A percentile compares a stretch with the other conserved stretches of the same genome.
Conservation (phyloP, 2,329 filamentous ascomycete species). For the Sclerotinia minor region DNA sequence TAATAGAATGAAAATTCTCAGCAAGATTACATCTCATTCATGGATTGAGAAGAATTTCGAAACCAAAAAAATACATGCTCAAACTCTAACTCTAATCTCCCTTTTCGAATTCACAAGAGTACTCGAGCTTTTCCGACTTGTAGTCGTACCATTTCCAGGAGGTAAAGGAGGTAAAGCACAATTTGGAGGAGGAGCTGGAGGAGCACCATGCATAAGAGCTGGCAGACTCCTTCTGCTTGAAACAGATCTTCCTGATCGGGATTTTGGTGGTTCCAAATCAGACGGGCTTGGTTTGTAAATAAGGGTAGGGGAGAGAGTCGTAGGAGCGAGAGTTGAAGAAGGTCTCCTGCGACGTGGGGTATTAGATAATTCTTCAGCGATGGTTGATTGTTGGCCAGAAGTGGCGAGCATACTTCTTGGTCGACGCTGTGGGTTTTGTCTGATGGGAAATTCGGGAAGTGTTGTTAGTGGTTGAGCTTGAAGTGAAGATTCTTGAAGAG, state of each 20-base stretch:
- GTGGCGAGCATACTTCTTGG: slow-evolving; percentile 18
- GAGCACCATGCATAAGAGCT: slow-evolving; percentile 37
- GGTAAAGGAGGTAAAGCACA: slow-evolving; percentile 41
- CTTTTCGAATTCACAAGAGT: slow-evolving; percentile 9
- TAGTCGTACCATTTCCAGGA: slow-evolving; percentile 22
- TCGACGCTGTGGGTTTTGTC: slow-evolving; percentile 8
- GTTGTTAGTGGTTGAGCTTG: not conserved
- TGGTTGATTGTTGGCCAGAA: not conserved
- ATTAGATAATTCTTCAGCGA: slow-evolving; percentile 3
- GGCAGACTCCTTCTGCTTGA: slow-evolving; percentile 36
- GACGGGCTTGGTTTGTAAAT: slow-evolving; percentile 4
- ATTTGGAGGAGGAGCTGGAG: slow-evolving; percentile 40
- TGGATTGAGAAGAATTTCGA: not conserved
- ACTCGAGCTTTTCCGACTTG: slow-evolving; percentile 2
- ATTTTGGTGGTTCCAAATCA: slow-evolving; percentile 2
- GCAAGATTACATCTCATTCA: not conserved
- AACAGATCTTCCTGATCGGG: slow-evolving; percentile 27
- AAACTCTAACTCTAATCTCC: slow-evolving; percentile 4
- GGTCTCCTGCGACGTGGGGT: slow-evolving; percentile 5
- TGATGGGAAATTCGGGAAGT: not conserved
- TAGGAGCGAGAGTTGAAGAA: slow-evolving; percentile 17
- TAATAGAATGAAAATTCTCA: not conserved
- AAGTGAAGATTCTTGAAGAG: slow-evolving; percentile 14
- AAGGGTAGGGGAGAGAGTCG: slow-evolving; percentile 13
- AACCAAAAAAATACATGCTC: not conserved